Conservation (phyloP, 2,329 filamentous ascomycete species). For the Raffaelea arxii region DNA sequence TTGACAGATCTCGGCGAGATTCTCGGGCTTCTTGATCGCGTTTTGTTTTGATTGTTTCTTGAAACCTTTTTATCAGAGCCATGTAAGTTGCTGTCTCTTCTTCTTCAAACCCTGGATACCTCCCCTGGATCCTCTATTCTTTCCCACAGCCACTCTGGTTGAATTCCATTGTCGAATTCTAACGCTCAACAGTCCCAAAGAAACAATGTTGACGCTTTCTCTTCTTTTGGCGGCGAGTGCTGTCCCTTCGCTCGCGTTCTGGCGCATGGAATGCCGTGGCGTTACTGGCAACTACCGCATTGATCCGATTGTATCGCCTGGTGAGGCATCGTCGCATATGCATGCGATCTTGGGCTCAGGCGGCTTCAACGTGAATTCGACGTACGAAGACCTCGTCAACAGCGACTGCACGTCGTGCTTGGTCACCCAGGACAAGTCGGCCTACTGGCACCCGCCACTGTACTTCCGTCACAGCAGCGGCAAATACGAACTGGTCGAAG, state of each 20-base stretch:
- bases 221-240: conserved; percentile 8
- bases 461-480: conserved; percentile 62
- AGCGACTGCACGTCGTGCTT: conserved; percentile 72
- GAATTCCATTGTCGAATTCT: too few species aligned
- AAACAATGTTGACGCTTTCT: background rate
- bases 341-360: conserved; percentile 69
- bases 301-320: conserved; percentile 64
- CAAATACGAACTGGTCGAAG: conserved; percentile 56
- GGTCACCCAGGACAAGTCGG: conserved; percentile 74
- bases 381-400: conserved; percentile 44
- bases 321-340: conserved; percentile 50
- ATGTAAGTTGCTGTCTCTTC: background rate
- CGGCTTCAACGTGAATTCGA: conserved; percentile 52
- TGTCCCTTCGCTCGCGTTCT: conserved; percentile 52
- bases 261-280: conserved; percentile 78
- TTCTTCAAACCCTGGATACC: conserved; percentile 1
- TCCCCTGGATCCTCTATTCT: too few species aligned
- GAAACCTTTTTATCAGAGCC: background rate
- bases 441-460: conserved; percentile 73
- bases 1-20: background rate
- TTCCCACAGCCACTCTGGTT: too few species aligned
- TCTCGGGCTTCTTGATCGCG: background rate
- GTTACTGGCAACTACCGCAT: conserved; percentile 60
- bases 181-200: too few species aligned
- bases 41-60: background rate